Evolutionary conservation across 352 stramenopile genomes (phyloP).

Genomic region (Pythium rhizo-oryzae): DNA sequence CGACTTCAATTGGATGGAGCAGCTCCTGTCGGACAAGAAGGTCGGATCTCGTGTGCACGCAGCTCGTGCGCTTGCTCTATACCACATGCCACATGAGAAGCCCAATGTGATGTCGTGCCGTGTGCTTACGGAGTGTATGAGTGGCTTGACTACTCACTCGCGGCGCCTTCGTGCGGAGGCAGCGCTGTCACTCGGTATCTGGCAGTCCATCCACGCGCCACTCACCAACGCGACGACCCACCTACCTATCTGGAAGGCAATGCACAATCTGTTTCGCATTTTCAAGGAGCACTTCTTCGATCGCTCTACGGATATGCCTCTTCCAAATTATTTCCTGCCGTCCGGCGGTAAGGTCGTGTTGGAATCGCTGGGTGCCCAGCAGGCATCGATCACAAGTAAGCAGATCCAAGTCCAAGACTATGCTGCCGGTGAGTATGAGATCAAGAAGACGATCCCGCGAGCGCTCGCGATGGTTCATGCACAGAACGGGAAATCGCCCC

Average conservation of each 20-base stretch:
- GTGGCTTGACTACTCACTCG: constrained; percentile 81
- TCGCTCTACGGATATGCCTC: constrained; percentile 76
- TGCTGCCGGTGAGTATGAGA: constrained; percentile 83
- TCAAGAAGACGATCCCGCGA: constrained; percentile 85
- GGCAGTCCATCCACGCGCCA: constrained; percentile 85
- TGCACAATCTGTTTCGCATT: constrained; percentile 88
- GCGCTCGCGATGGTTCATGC: constrained; percentile 77
- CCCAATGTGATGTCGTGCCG: constrained; percentile 87
- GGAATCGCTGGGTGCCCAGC: constrained; percentile 72
- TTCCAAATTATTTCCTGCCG: constrained; percentile 87
- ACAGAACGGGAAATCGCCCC: constrained; percentile 76
- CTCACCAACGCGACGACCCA: constrained; percentile 82
- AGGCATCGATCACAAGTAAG: constrained; percentile 82
- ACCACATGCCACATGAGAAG: constrained; percentile 82
- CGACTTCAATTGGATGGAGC: constrained; percentile 91
- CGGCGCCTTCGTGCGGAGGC: constrained; percentile 73
- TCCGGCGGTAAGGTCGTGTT: constrained; percentile 84
- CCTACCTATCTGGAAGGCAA: constrained; percentile 83
- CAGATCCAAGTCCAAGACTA: constrained; percentile 89
- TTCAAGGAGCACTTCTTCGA: constrained; percentile 91
- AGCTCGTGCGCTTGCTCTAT: constrained; percentile 70
- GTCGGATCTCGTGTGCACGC: constrained; percentile 82
- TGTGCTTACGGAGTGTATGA: constrained; percentile 87
- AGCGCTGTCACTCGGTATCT: constrained; percentile 75
- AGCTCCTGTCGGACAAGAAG: constrained; percentile 83